Evolutionary conservation across 768 basidiomycete genomes (phyloP).

Genomic region (Gyrodon lividus): DNA sequence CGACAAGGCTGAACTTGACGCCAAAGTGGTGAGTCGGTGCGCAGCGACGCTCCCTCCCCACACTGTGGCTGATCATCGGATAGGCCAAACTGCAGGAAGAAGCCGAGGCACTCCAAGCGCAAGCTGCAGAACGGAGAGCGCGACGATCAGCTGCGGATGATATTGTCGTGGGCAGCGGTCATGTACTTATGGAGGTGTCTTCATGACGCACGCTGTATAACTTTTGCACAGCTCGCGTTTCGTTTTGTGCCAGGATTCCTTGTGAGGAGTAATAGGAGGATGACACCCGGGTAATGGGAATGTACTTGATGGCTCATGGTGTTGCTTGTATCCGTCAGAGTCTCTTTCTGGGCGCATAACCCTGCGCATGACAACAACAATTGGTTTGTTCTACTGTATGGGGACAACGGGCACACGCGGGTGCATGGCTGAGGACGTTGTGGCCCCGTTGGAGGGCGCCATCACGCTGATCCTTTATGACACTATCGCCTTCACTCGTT

Average conservation of each 20-base stretch:
- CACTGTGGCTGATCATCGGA: background rate
- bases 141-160: slow-evolving; percentile 29
- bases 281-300: background rate
- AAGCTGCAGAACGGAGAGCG: slow-evolving; percentile 45
- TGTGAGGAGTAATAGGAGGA: background rate
- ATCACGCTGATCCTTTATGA: no score
- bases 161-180: slow-evolving; percentile 30
- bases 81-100: slow-evolving; percentile 61
- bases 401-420: no score
- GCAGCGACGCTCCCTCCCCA: background rate
- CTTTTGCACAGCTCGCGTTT: background rate
- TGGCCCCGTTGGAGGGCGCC: no score
- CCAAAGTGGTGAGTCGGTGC: slow-evolving; percentile 47
- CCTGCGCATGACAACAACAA: no score
- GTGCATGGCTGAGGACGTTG: no score
- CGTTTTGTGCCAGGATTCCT: background rate
- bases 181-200: slow-evolving; percentile 30
- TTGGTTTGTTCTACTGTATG: no score
- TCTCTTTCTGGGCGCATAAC: no score
- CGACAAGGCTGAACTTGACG: slow-evolving; percentile 53
- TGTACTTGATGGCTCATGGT: background rate
- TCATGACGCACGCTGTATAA: slow-evolving; percentile 7
- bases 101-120: slow-evolving; percentile 52
- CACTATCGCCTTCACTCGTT: no score
- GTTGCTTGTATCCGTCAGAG: no score